Conservation (phyloP, 192 early-diverging fungal species). For the Linderina pennispora region DNA sequence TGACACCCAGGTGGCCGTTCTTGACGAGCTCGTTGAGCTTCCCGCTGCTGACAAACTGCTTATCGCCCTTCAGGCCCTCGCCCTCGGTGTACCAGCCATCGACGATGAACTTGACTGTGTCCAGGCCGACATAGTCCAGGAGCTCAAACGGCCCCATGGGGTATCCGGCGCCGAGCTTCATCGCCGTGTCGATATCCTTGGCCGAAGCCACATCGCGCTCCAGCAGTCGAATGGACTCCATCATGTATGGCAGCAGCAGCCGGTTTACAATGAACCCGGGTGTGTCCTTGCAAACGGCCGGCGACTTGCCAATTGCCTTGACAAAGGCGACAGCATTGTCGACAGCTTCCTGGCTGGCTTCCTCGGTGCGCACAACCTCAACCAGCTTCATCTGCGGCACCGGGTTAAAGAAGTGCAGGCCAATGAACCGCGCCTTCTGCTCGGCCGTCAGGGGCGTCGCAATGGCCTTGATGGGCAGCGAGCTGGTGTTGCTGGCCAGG, state of each 20-base stretch:
- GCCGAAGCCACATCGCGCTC: constrained; percentile 83
- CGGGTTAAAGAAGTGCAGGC: constrained; percentile 97
- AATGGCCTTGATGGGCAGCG: constrained; percentile 79
- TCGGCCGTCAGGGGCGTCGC: constrained; percentile 53
- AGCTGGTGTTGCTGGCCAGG: constrained; percentile 91
- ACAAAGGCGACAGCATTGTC: constrained; percentile 62
- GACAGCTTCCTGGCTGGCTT: constrained; percentile 56
- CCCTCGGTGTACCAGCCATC: constrained; percentile 90
- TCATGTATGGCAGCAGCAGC: constrained; percentile 91
- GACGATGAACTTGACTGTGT: constrained; percentile 93
- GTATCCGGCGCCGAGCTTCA: constrained; percentile 97
- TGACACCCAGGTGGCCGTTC: constrained; percentile 74
- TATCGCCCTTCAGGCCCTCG: constrained; percentile 65
- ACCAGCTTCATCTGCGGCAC: constrained; percentile 99
- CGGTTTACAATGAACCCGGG: constrained; percentile 98
- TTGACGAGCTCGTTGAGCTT: constrained; percentile 68
- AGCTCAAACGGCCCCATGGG: constrained; percentile 83
- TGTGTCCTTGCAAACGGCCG: constrained; percentile 94
- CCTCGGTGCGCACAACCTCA: constrained; percentile 76
- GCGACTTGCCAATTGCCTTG: constrained; percentile 74
- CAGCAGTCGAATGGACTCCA: constrained; percentile 89
- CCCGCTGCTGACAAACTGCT: constrained; percentile 64
- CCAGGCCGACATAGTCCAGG: constrained; percentile 71
- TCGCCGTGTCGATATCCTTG: constrained; percentile 88
- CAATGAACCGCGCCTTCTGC: constrained; percentile 62